Base-by-base conservation (phyloP, 371 early-diverging fungal species). In the Conidiobolus incongruus region DNA sequence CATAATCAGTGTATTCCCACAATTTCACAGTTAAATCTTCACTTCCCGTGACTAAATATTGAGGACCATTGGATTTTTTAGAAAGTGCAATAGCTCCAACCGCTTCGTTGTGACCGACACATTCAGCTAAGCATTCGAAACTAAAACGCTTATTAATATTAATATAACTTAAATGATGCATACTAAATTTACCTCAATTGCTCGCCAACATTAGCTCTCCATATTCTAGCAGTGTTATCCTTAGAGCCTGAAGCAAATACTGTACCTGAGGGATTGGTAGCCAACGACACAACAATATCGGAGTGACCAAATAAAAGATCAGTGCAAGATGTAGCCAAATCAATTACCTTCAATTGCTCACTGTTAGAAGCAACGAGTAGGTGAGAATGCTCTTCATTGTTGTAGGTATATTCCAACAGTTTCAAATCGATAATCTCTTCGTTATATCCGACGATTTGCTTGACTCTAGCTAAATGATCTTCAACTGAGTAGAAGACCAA, bases 11-110 rank as follows among this genome's bases (percentile, higher is more conserved):
- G 32, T 73, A 52, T 41, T 90, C 83, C 97, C 97, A 96, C 49
- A 70, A 63, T 56, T 93, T 94, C 42, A 93, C 67, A 0, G 94
- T 96, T 31, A 91, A 72, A 57, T 96, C 97, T 47, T 82, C 81
- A 55, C 81, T 75, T 15, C 83, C 92, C 0, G 90, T 81, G 30
- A 89, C 56, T 58, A 84, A 61, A 41, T 59, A 52, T n/a, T 58
- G 58, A 2, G 64, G 63, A 62, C 67, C 72, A 33, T 63, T 51
- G 8, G 26, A 3, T 26, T 26, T 26, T 26, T 26, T 26, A 23
- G 74, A 70, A 45, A 76, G 57, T 1, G 72, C 80, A 12, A 94
- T 66, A 6, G 94, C 80, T 23, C 81, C 77, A 19, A 96, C 75
- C 1, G 92, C 70, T 53, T 85, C 89, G 22, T 86, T 79, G 48